Evolutionary conservation across 116 monocot genomes (phyloP).

Genomic region (Iris pallida): DNA sequence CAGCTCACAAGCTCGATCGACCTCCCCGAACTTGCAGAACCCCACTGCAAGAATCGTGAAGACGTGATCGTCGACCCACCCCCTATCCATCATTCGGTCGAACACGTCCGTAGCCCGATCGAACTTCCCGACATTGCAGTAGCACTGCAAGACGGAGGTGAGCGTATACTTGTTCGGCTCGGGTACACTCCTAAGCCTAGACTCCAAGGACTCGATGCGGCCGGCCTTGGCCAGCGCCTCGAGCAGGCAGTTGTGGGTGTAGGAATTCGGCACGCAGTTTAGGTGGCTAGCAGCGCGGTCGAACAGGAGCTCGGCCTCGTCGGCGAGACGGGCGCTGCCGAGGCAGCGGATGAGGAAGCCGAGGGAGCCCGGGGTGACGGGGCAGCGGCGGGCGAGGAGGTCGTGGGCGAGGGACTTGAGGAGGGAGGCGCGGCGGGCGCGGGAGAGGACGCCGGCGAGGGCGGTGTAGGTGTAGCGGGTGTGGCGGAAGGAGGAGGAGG

Average conservation of each 20-base stretch:
- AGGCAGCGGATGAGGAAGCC: conserved; percentile 76
- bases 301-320: conserved; percentile 45
- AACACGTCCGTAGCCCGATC: conserved; percentile 39
- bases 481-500: conserved; percentile 56
- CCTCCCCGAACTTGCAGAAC: conserved; percentile 68
- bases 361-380: conserved; percentile 54
- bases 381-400: conserved; percentile 31
- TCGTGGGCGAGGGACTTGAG: conserved; percentile 40
- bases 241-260: conserved; percentile 72
- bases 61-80: conserved; percentile 65
- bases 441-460: conserved; percentile 53
- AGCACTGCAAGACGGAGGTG: conserved; percentile 49
- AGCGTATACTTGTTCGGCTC: conserved; percentile 64
- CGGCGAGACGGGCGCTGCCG: conserved; percentile 34
- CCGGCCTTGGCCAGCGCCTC: conserved; percentile 57
- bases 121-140: conserved; percentile 52
- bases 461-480: conserved; percentile 80
- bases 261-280: conserved; percentile 51
- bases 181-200: conserved; percentile 32
- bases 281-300: conserved; percentile 31
- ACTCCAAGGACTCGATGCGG: conserved; percentile 32
- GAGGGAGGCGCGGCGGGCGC: conserved; percentile 16
- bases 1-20: conserved; percentile 43
- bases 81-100: conserved; percentile 30
- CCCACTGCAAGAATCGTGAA: conserved; percentile 52